These are phyloP conservation scores for Aeminium ludgeri DNA, from an alignment of 495 filamentous ascomycete genomes.

Conservation along the genomic window DNA sequence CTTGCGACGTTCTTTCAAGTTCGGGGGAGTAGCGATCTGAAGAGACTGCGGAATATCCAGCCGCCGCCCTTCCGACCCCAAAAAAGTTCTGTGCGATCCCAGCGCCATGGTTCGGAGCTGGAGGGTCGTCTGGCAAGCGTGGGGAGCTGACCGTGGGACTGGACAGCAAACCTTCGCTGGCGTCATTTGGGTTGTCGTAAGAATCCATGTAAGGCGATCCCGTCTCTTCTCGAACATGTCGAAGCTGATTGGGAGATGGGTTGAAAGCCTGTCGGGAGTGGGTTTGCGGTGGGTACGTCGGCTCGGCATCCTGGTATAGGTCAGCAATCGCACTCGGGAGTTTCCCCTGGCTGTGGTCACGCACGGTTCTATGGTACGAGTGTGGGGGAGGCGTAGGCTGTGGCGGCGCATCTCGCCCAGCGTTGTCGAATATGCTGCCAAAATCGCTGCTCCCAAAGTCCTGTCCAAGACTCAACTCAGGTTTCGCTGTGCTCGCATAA, in stretches of 20 bases:
- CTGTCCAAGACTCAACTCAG: conserved; percentile 16
- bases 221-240: conserved; percentile 15
- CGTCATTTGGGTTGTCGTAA: conserved; percentile 19
- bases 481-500: conserved; percentile 27
- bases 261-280: conserved; percentile 9
- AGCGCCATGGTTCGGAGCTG: conserved; percentile 4
- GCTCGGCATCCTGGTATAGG: conserved; percentile 16
- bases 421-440: conserved; percentile 21
- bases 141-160: conserved; percentile 10
- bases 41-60: conserved; percentile 9
- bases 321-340: conserved; percentile 5
- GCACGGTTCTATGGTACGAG: conserved; percentile 13
- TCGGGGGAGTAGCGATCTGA: conserved; percentile 7
- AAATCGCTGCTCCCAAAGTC: conserved; percentile 19
- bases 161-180: conserved; percentile 18
- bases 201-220: conserved; percentile 19
- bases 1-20: conserved; percentile 7
- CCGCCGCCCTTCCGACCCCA: conserved; percentile 5
- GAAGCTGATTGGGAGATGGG: conserved; percentile 15
- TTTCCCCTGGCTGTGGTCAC: background rate
- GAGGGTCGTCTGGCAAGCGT: conserved; percentile 7
- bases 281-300: conserved; percentile 14
- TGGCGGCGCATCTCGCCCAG: conserved; percentile 3
- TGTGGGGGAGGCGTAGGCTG: conserved; percentile 1
- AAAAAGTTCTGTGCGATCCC: background rate